A percentile compares a stretch with the other conserved stretches of the same genome.
These are phyloP conservation scores for Capronia coronata DNA, from an alignment of 2,329 filamentous ascomycete genomes.

Conservation along the genomic window DNA sequence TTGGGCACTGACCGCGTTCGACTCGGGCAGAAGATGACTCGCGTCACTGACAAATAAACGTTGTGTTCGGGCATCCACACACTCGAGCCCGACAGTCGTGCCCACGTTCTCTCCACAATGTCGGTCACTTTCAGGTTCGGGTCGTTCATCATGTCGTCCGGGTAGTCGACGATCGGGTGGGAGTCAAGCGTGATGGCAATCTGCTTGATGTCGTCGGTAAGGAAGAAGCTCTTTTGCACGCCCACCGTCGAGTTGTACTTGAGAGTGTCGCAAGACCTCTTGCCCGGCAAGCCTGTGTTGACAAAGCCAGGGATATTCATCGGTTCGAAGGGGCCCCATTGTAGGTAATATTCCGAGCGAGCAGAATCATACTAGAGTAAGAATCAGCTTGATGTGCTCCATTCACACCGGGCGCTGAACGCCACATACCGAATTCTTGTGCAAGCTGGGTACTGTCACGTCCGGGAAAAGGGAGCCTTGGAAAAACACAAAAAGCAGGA, in stretches of 20 bases:
- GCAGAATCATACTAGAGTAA: conserved; percentile 12
- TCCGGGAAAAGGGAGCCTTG: conserved; percentile 16
- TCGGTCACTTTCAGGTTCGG: conserved; percentile 13
- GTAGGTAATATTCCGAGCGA: conserved; percentile 19
- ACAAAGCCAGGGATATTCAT: conserved; percentile 20
- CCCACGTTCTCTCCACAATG: conserved; percentile 23
- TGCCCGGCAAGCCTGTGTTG: conserved; percentile 22
- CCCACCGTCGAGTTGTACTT: conserved; percentile 21
- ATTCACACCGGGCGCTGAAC: too few relatives aligned
- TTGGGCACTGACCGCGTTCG: conserved; percentile 22
- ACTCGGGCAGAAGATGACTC: conserved; percentile 25
- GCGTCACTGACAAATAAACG: conserved; percentile 24
- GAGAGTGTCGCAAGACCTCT: conserved; percentile 21
- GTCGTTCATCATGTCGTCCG: conserved; percentile 19
- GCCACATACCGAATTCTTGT: conserved; percentile 7
- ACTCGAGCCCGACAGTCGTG: conserved; percentile 24
- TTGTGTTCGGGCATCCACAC: conserved; percentile 26
- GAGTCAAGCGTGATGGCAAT: conserved; percentile 18
- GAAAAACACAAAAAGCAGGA: conserved; percentile 18
- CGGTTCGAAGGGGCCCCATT: conserved; percentile 23
- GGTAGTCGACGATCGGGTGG: conserved; percentile 24
- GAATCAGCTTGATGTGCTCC: neutral
- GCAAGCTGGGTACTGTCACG: conserved; percentile 5
- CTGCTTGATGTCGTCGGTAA: conserved; percentile 27
- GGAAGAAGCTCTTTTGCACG: conserved; percentile 28